Evolutionary conservation across 345 rosid species (phyloP), one percentile per base, ranked within the genome.

Genomic region (Kandelia obovata): DNA sequence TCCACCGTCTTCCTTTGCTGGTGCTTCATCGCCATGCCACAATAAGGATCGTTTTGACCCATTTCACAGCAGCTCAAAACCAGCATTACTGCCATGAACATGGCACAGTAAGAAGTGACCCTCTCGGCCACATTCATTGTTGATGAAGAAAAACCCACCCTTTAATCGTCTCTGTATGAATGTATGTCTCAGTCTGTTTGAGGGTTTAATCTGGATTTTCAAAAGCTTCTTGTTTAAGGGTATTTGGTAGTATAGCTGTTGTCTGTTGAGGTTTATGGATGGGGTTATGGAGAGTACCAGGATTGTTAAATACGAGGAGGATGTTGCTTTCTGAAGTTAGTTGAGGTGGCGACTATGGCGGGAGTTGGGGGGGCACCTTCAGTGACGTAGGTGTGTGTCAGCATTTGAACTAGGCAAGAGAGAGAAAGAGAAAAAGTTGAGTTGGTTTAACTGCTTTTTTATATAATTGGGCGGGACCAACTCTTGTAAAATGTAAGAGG

Each of bases 1-100:
- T 66, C 67, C 70, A 60, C 47, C 1, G 53, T 51, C 47, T 52
- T 31, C 59, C 31, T 27, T 19, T 53, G 43, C 64, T 21, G 43
- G 7, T 32, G 23, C 66, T n/a, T 30, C 7, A 13, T 49, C 28
- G 10, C 30, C 59, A 56, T 5, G 17, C 59, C 16, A 47, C 9
- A 27, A 17, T 20, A 13, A 21, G 52, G 64, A 55, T 70, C 72
- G 13, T 55, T 56, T 8, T 83, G 86, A 1, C 73, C 67, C 57
- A 78, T 73, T 61, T 86, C 85, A 30, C 84, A 89, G 82, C 82
- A 77, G 78, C 81, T 86, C 80, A 88, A 69, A 6, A 81, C 77
- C 69, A 88, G 72, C 79, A 89, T 72, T 61, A 76, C 61, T 26
- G 89, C 89, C 67, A 83, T 74, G 52, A 86, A 72, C 83, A 88